Conservation (phyloP, 495 filamentous ascomycete genomes). For the Letharia columbiana region DNA sequence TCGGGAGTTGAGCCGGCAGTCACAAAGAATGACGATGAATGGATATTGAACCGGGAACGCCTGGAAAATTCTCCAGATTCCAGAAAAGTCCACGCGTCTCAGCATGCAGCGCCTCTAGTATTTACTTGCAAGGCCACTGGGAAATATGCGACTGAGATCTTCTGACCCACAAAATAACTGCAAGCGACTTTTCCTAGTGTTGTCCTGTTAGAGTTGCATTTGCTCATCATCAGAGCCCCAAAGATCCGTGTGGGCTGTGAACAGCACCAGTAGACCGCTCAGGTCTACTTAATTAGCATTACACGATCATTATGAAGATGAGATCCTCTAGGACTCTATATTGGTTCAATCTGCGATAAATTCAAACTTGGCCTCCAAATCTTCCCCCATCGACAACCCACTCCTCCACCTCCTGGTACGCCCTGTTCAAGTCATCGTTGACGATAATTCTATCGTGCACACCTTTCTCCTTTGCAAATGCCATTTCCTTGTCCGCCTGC, state of each 20-base stretch:
- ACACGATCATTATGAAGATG: background rate
- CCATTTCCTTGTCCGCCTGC: conserved; percentile 76
- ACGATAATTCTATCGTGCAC: conserved; percentile 80
- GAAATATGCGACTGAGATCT: background rate
- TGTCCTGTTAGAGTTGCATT: background rate
- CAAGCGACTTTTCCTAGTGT: background rate
- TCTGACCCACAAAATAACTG: background rate
- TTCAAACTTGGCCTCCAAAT: conserved; percentile 29
- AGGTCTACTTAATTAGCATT: background rate
- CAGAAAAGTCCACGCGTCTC: background rate
- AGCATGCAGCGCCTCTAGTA: conserved; percentile 4
- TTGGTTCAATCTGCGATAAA: background rate
- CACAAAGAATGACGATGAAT: conserved; percentile 95
- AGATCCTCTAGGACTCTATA: background rate
- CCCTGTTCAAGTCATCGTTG: conserved; percentile 80
- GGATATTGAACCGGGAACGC: conserved; percentile 55
- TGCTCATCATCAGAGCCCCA: background rate
- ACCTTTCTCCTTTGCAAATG: conserved; percentile 62
- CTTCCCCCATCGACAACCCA: conserved; percentile 48
- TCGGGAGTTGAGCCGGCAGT: conserved; percentile 90
- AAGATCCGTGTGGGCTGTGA: background rate
- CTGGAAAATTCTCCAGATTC: background rate
- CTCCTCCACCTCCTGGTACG: conserved; percentile 68
- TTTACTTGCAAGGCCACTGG: background rate
- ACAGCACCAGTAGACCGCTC: background rate